Percentiles rank a stretch among this genome's conserved stretches.
These are phyloP conservation scores for Sugiyamaella chiloensis DNA, from an alignment of 805 yeast genomes.

Conservation along the genomic window DNA sequence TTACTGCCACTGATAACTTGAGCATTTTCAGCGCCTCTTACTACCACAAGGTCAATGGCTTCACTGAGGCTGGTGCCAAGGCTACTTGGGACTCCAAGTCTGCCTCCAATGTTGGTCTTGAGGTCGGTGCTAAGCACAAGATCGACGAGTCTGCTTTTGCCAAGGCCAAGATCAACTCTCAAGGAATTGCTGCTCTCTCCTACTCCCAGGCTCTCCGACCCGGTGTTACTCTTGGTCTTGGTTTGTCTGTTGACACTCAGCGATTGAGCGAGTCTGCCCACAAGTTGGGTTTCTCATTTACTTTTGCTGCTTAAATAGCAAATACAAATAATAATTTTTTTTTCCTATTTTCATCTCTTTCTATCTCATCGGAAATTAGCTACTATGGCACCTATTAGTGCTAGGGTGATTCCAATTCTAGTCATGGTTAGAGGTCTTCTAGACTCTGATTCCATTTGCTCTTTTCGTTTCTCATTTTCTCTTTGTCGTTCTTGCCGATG, in stretches of 20 bases:
- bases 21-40: slow-evolving; percentile 90
- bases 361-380: neutral
- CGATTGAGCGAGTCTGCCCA: slow-evolving; percentile 95
- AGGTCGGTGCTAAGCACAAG: slow-evolving; percentile 92
- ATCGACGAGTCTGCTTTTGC: slow-evolving; percentile 86
- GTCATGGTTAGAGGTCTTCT: neutral
- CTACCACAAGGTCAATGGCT: slow-evolving; percentile 91
- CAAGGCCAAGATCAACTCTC: slow-evolving; percentile 95
- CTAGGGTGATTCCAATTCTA: neutral
- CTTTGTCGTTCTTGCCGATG: slow-evolving; percentile 22
- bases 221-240: slow-evolving; percentile 94
- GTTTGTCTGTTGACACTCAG: slow-evolving; percentile 94
- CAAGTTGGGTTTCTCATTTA: slow-evolving; percentile 92
- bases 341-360: no score
- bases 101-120: slow-evolving; percentile 79
- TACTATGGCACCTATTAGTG: neutral
- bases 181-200: slow-evolving; percentile 89
- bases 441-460: neutral
- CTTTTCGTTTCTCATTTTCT: neutral
- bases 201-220: slow-evolving; percentile 94
- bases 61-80: slow-evolving; percentile 96
- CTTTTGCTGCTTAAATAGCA: slow-evolving; percentile 76
- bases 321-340: neutral
- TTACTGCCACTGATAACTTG: slow-evolving; percentile 80
- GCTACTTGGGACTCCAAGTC: slow-evolving; percentile 91